Base-by-base conservation (phyloP, 441 rosid genomes). In the Jatropha multifida region DNA sequence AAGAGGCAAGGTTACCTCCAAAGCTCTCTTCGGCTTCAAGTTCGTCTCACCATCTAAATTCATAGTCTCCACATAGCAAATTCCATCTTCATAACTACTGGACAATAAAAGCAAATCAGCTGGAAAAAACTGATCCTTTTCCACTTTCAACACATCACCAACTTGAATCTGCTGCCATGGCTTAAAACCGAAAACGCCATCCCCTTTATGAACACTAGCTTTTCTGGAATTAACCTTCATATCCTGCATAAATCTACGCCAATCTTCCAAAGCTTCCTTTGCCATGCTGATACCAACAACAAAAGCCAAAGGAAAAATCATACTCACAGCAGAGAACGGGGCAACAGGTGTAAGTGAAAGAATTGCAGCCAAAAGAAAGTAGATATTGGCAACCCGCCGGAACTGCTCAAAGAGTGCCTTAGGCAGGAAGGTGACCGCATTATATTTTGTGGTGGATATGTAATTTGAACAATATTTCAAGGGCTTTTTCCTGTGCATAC, bases 1-100 rank as follows among this genome's bases (percentile, higher is more conserved):
- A 66, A 90, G 73, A 12, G 89, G 72, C 48, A 85, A 75, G 40
- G 98, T 93, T 23, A 81, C 92, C 87, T 95, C 99, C 88, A 92
- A 83, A 26, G 94, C 83, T 67, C 97, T 90, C 81, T 93, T 95
- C 18, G 91, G 90, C 86, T 95, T 94, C 87, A 94, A 85, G 88
- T 94, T 94, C 5, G 99, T 94, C 86, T 94, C 99, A 5, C 99
- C 99, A 80, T 94, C 99, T 80, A 94, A 85, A 81, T 94, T 94
- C 99, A 94, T 94, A 20, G 99, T 94, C 87, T 94, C 99, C 65
- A 94, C 99, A 78, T 94, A 94, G 69, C 98, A 93, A 72, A 94
- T 89, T 77, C 99, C 99, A 75, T 95, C 99, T 77, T 90, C 99
- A 68, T 93, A 94, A 82, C 90, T 87, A 5, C 98, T 88, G 2